Evolutionary conservation across 75 land plant genomes (phyloP), one percentile per base, ranked within the genome.

Genomic region (Chamaecyparis obtusa): DNA sequence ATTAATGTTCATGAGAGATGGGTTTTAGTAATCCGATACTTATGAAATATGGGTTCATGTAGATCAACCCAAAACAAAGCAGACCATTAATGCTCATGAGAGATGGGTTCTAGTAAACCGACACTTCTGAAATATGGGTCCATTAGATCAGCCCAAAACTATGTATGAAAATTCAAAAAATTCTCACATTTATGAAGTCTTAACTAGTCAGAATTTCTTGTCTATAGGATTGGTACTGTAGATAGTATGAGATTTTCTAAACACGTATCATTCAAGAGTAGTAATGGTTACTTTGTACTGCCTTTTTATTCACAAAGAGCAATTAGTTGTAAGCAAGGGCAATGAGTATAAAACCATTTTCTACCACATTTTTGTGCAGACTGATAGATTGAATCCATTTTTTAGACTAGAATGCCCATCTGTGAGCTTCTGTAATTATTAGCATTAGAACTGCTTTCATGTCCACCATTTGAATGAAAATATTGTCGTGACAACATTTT

Each of bases 381-480:
- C 67, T 43, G 76, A 88, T 88, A 21, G 95, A 93, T 35, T 84
- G 72, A 39, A 69, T 41, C 3, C 85, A 88, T 92, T 89, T 51
- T 90, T 85, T 24, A 86, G 49, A 80, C 89, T 90, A 77, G 91
- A 90, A 74, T 84, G 49, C 16, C 93, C 90, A 81, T 92, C 85
- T 32, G 94, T 84, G n/a, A 95, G 89, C 35, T 54, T 32, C 55
- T 89, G 84, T 91, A 94, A 10, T 90, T 88, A 46, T 90, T 85
- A 9, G 72, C 79, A 83, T 87, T 89, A 17, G 83, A 86, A 32
- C 21, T 27, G 79, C 83, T 82, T 91, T 93, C 49, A 77, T 87
- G 36, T 87, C 87, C 85, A 89, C 88, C 94, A 95, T 94, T n/a
- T 92, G 90, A 44, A 86, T 60, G 30, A 95, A 88, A 36, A 93